Evolutionary conservation across 2,329 filamentous ascomycete species (phyloP).

Genomic region (Pseudocercospora crystallina): DNA sequence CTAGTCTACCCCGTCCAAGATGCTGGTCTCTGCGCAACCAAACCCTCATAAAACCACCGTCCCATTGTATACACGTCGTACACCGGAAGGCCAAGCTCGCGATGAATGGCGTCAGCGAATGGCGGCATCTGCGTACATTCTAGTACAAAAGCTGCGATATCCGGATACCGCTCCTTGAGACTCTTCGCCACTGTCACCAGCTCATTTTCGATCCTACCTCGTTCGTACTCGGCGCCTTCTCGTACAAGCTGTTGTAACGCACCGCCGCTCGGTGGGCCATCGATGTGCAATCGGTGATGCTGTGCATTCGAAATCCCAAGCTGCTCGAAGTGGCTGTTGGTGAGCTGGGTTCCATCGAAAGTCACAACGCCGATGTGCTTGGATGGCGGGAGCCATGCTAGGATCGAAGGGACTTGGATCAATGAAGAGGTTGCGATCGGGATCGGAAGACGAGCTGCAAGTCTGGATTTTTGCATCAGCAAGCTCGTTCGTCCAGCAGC

Average conservation of each 20-base stretch:
- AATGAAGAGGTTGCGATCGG: slow-evolving; percentile 41
- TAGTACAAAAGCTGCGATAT: slow-evolving; percentile 32
- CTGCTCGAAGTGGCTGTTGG: slow-evolving; percentile 5
- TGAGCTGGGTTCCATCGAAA: slow-evolving; percentile 28
- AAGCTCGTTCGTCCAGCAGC: too few species aligned
- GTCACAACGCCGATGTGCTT: slow-evolving; percentile 26
- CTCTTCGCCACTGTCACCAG: slow-evolving; percentile 1
- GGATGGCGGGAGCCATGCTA: slow-evolving; percentile 27
- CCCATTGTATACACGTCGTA: slow-evolving; percentile 40
- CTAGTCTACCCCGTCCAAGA: too few species aligned
- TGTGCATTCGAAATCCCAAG: neutral
- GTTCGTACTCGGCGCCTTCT: slow-evolving; percentile 3
- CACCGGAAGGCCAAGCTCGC: slow-evolving; percentile 23
- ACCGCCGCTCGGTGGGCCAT: slow-evolving; percentile 7
- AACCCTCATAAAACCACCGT: slow-evolving; percentile 39
- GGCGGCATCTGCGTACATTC: slow-evolving; percentile 44
- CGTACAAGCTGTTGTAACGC: slow-evolving; percentile 8
- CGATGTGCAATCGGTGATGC: slow-evolving; percentile 9
- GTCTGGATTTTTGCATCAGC: too few species aligned
- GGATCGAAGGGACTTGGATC: slow-evolving; percentile 37
- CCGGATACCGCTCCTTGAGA: neutral
- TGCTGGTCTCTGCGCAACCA: slow-evolving; percentile 23
- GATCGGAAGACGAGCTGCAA: slow-evolving; percentile 32
- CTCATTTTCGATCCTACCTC: slow-evolving; percentile 1
- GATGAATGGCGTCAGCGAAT: slow-evolving; percentile 36